phyloP scores from a whole-genome alignment of 169 alveolate genomes.

The Babesia gibsoni region DNA sequence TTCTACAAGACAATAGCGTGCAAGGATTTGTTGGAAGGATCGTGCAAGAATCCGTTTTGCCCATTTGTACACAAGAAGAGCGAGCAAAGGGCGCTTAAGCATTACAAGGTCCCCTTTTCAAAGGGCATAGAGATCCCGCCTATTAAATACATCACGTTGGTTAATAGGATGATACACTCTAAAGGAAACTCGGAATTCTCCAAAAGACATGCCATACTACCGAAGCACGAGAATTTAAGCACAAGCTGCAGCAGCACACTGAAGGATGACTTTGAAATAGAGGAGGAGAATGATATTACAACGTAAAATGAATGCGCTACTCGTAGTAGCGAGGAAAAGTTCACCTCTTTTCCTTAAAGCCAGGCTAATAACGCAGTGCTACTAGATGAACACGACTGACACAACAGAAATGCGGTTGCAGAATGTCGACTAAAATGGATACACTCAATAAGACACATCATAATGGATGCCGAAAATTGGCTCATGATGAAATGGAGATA shows the following conservation, averaged over 20 bases:
- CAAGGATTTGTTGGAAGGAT: slow-evolving; percentile 74
- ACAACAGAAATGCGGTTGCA: no score
- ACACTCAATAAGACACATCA: no score
- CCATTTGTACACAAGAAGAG: slow-evolving; percentile 80
- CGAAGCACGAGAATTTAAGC: background rate
- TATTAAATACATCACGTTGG: slow-evolving; percentile 63
- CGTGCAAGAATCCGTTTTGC: slow-evolving; percentile 78
- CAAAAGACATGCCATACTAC: background rate
- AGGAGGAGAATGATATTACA: no score
- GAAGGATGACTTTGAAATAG: background rate
- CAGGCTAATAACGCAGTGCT: no score
- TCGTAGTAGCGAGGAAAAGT: no score
- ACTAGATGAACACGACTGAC: no score
- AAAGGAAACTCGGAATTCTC: background rate
- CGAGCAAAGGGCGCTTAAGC: slow-evolving; percentile 71
- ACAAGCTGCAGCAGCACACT: background rate
- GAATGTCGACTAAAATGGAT: no score
- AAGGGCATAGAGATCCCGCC: slow-evolving; percentile 69
- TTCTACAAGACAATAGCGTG: slow-evolving; percentile 82
- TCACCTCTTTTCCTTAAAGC: no score
- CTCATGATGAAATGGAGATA: no score
- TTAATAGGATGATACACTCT: slow-evolving; percentile 55
- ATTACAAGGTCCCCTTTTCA: slow-evolving; percentile 79
- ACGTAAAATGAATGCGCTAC: no score
- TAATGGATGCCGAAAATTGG: no score